A percentile compares a stretch with the other conserved stretches of the same genome.
Conservation (phyloP, 495 filamentous ascomycete genomes). For the Sphaerosporella brunnea region DNA sequence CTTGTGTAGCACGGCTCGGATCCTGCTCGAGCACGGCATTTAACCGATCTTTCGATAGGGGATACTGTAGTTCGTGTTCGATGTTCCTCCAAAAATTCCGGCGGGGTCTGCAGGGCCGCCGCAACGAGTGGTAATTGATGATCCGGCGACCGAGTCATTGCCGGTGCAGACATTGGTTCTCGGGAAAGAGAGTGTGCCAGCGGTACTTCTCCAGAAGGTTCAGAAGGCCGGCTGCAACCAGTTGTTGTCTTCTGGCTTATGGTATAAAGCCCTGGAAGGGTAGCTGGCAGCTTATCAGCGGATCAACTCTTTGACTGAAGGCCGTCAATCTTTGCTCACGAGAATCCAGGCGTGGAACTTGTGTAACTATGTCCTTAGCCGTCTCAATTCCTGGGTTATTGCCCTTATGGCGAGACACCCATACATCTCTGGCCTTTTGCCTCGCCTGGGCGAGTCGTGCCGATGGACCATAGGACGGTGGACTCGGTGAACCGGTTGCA, state of each 20-base stretch:
- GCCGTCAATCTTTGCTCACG: conserved; percentile 37
- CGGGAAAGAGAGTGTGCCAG: conserved; percentile 18
- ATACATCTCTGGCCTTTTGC: conserved; percentile 22
- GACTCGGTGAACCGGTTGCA: conserved; percentile 6
- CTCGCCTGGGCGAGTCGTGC: conserved; percentile 16
- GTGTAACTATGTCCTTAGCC: conserved; percentile 42
- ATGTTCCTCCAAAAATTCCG: conserved; percentile 8
- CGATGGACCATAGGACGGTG: conserved; percentile 5
- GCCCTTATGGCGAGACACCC: conserved; percentile 36
- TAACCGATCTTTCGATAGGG: background rate
- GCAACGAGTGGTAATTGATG: conserved; percentile 9
- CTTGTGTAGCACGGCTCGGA: background rate
- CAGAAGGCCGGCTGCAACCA: conserved; percentile 33
- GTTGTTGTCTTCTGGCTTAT: conserved; percentile 38
- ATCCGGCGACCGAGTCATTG: conserved; percentile 11
- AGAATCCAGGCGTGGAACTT: conserved; percentile 52
- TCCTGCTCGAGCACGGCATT: background rate
- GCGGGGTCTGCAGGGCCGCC: conserved; percentile 5
- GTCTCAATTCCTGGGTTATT: conserved; percentile 46
- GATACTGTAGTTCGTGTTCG: background rate
- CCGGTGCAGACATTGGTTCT: conserved; percentile 12
- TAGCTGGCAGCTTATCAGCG: conserved; percentile 33
- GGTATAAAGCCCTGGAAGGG: conserved; percentile 51
- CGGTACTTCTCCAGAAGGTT: conserved; percentile 29
- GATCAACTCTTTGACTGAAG: background rate